Evolutionary conservation across 2,329 filamentous ascomycete genomes (phyloP), one percentile per base, ranked within the genome.

Genomic region (Basipetospora chlamydospora): DNA sequence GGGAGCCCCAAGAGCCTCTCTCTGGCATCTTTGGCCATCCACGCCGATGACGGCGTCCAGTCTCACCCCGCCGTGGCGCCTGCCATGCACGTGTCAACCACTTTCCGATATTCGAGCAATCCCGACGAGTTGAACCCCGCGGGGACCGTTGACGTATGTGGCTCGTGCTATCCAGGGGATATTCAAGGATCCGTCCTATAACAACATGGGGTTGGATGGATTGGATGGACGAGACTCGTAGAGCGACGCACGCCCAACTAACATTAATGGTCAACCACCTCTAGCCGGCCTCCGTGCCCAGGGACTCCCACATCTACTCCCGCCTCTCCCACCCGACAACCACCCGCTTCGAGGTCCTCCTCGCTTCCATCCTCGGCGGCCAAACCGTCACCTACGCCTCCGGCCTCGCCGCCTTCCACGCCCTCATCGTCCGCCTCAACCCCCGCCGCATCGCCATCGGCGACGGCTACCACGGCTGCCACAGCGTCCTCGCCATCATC

Each of bases 391-490:
- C 80, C 35, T 98, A 96, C 61, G 64, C 73, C 26, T 92, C 83
- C 3, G 90, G 90, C 4, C 72, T 96, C 16, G 73, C 84, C 9
- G 84, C 88, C 35, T 87, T 95, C 60, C 83, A 96, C 56, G 87
- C 84, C 22, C 64, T 92, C 40, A 68, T 96, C 2, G 77, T 87
- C n/a, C 75, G 77, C 50, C 61, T 93, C 7, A 86, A 92, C 54
- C 90, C 90, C 1, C 75, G 75, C 47, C 77, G 79, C 40, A 74
- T 96, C 39, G 80, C 85, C 46, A 85, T 96, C 44, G 77, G 77
- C 26, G 76, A 70, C 12, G 87, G 86, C 28, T 98, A 96, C 60
- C 90, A 96, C 60, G 90, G 90, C 47, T 93, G 84, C 58, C 85
- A 94, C 56, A 85, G 83, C 42, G 82, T 94, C 21, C 71, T 95